Evolutionary conservation across 805 yeast genomes (phyloP).

Genomic region (Saccharomycopsis javanensis): DNA sequence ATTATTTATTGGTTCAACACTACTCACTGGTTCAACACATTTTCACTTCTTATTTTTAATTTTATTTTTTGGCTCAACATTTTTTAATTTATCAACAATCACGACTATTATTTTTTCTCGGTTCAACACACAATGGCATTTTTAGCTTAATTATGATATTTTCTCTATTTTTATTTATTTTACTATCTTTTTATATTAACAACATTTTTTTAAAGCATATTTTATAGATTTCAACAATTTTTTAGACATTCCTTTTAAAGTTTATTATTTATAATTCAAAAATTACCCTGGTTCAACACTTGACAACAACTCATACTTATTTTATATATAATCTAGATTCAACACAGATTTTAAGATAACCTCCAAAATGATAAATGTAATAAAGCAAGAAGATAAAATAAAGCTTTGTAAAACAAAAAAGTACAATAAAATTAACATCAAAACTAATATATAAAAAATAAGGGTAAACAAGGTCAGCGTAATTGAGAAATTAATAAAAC

Average conservation of each 20-base stretch:
- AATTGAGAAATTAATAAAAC: no score
- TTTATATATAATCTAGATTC: not conserved
- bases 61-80: not conserved
- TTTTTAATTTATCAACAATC: not conserved
- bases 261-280: not conserved
- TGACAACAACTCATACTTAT: not conserved
- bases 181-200: not conserved
- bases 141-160: not conserved
- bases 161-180: not conserved
- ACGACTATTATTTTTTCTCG: not conserved
- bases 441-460: no score
- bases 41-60: not conserved
- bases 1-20: not conserved
- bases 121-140: not conserved
- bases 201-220: not conserved
- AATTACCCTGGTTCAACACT: not conserved
- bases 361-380: not conserved
- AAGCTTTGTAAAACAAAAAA: no score
- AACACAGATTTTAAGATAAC: conserved; percentile 1
- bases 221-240: conserved; percentile 1
- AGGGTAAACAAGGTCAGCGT: no score
- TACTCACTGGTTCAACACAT: not conserved
- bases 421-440: no score
- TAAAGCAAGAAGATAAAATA: no score
- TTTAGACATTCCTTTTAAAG: not conserved